Evolutionary conservation across 1,284 basidiomycete genomes (phyloP).

Genomic region (Cutaneotrichosporon arboriforme): DNA sequence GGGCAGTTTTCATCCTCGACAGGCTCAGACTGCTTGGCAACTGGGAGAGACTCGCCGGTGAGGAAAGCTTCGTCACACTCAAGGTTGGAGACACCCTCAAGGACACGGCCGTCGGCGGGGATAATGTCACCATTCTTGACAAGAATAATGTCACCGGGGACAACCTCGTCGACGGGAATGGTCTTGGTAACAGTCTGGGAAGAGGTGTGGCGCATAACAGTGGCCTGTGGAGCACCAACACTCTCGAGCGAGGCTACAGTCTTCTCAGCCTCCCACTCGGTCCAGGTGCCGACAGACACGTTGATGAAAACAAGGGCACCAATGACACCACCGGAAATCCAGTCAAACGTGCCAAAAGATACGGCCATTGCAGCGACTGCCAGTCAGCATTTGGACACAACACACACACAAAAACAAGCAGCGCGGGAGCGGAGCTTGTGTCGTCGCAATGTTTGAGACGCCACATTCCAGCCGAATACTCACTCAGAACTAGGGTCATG

Average conservation of each 20-base stretch:
- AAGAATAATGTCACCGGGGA: constrained; percentile 59
- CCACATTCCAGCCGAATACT: constrained; percentile 15
- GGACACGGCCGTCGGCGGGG: constrained; percentile 56
- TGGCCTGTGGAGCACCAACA: constrained; percentile 56
- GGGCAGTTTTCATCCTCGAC: constrained; percentile 49
- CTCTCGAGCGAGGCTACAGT: constrained; percentile 50
- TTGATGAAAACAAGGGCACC: constrained; percentile 59
- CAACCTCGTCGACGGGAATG: constrained; percentile 58
- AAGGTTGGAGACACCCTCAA: constrained; percentile 51
- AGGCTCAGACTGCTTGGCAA: constrained; percentile 55
- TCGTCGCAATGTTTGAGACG: too few relatives aligned
- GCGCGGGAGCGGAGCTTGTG: too few relatives aligned
- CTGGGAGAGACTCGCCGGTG: constrained; percentile 66
- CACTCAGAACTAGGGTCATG: constrained; percentile 46
- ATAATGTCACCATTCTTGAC: constrained; percentile 59
- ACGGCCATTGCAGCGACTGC: constrained; percentile 57
- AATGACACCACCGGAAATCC: constrained; percentile 62
- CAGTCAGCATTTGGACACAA: too few relatives aligned
- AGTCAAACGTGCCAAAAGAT: constrained; percentile 61
- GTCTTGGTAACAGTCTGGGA: constrained; percentile 43
- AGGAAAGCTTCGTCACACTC: constrained; percentile 63
- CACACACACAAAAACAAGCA: too few relatives aligned
- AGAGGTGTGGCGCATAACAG: constrained; percentile 52
- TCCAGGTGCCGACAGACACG: constrained; percentile 47
- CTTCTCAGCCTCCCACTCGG: constrained; percentile 51